A percentile compares a stretch with the other conserved stretches of the same genome.
phyloP scores from a whole-genome alignment of 2,329 filamentous ascomycete genomes.

The Calonectria naviculata region DNA sequence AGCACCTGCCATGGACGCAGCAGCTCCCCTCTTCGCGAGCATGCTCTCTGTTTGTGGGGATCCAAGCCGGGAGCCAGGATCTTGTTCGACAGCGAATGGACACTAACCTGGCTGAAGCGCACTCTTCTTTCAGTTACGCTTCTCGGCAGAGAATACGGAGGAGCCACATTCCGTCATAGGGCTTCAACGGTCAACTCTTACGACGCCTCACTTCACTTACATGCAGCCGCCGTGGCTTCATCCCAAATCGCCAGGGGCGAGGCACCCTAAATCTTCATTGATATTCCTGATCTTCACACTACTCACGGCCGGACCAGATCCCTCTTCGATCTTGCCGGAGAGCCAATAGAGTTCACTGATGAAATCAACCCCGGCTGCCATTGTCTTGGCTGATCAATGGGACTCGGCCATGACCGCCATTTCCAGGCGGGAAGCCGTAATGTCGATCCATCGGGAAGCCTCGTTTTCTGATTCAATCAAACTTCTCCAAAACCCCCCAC shows the following conservation, averaged over 20 bases:
- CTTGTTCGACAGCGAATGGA: not conserved
- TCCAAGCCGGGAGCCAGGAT: not conserved
- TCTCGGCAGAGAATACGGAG: not conserved
- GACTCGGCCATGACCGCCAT: slow-evolving; percentile 14
- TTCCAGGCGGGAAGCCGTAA: slow-evolving; percentile 25
- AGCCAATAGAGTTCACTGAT: not conserved
- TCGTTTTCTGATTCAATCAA: slow-evolving; percentile 31
- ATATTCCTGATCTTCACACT: not conserved
- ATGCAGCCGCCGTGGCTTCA: slow-evolving; percentile 22
- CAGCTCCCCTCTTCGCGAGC: not conserved
- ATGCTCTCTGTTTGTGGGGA: not conserved
- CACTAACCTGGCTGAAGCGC: not conserved
- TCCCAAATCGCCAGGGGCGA: slow-evolving; percentile 11
- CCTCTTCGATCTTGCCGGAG: not conserved
- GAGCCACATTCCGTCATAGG: slow-evolving; percentile 5
- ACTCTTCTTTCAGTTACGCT: slow-evolving; percentile 2
- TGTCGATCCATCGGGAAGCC: slow-evolving; percentile 35
- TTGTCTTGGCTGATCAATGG: slow-evolving; percentile 18
- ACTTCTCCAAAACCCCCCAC: slow-evolving; percentile 15
- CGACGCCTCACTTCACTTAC: slow-evolving; percentile 25
- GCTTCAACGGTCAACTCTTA: slow-evolving; percentile 3
- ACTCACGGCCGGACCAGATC: slow-evolving; percentile 4
- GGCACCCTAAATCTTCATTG: slow-evolving; percentile 9
- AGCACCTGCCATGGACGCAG: not conserved
- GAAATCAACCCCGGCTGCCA: not conserved